Evolutionary conservation across 192 early-diverging fungal genomes (phyloP).

Genomic region (Coemansia sp.): DNA sequence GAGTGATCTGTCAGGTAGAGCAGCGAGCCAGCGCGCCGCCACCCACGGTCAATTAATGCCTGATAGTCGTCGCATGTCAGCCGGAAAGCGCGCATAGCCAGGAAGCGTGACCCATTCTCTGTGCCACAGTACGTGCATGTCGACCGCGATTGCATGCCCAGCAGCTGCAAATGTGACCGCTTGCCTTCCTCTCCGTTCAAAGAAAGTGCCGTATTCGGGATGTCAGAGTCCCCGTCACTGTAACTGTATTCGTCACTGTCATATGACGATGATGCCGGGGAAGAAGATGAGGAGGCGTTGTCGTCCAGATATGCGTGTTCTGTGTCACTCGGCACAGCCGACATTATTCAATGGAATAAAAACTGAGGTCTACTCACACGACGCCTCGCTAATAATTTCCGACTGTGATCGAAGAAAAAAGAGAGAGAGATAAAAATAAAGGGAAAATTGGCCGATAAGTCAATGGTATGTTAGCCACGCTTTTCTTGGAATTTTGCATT

Average conservation of each 20-base stretch:
- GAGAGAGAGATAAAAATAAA: background rate
- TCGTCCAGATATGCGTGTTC: slow-evolving; percentile 2
- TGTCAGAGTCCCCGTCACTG: background rate
- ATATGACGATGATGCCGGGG: background rate
- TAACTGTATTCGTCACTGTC: background rate
- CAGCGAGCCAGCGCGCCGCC: slow-evolving; percentile 50
- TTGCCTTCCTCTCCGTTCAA: background rate
- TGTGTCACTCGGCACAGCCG: background rate
- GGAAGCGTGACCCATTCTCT: slow-evolving; percentile 9
- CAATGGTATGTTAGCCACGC: background rate
- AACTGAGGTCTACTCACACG: no score
- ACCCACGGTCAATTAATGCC: slow-evolving; percentile 51
- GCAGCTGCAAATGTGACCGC: slow-evolving; percentile 12
- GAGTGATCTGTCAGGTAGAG: slow-evolving; percentile 58
- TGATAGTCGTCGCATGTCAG: slow-evolving; percentile 50
- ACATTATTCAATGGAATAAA: slow-evolving; percentile 1
- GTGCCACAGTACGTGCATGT: slow-evolving; percentile 44
- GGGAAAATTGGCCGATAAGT: background rate
- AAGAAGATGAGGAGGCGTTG: background rate
- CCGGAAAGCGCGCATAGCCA: background rate
- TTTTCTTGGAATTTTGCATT: no score
- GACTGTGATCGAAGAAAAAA: no score
- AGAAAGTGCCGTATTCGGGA: background rate
- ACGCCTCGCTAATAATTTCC: background rate
- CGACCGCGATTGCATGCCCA: slow-evolving; percentile 35